These are phyloP conservation scores for Fusarium annulatum DNA, from an alignment of 2,329 filamentous ascomycete genomes.

Conservation along the genomic window DNA sequence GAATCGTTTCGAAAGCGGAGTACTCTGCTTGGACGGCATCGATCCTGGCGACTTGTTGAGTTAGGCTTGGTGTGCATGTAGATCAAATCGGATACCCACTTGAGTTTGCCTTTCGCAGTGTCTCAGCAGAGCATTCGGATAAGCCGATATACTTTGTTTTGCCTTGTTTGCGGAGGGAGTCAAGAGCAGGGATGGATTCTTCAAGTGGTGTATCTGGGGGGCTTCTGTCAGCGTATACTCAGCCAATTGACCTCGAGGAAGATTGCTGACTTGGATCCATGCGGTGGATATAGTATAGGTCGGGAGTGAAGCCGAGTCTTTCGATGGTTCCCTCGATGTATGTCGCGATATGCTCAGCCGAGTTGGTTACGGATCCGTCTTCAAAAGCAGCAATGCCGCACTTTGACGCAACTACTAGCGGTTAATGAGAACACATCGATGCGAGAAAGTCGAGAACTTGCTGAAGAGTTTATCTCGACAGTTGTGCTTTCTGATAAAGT, in stretches of 20 bases:
- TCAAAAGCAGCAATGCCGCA: background rate
- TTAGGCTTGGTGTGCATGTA: background rate
- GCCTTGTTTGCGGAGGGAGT: background rate
- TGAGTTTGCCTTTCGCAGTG: background rate
- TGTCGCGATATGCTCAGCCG: background rate
- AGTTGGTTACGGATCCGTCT: background rate
- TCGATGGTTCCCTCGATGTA: background rate
- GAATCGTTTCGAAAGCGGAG: background rate
- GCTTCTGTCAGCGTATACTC: background rate
- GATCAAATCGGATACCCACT: background rate
- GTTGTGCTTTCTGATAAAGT: background rate
- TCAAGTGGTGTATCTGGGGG: background rate
- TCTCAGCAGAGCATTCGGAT: background rate
- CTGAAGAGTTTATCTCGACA: background rate
- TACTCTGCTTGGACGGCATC: background rate
- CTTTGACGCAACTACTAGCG: background rate
- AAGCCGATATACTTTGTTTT: background rate
- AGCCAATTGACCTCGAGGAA: background rate
- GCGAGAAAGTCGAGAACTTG: background rate
- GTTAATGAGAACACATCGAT: no score
- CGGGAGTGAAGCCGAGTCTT: background rate
- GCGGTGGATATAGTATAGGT: background rate
- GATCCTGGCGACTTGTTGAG: background rate
- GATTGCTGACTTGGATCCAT: background rate
- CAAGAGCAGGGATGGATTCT: background rate